Conservation (phyloP, 228 moss, liverwort and hornwort genomes). For the Sphagnum magellanicum region DNA sequence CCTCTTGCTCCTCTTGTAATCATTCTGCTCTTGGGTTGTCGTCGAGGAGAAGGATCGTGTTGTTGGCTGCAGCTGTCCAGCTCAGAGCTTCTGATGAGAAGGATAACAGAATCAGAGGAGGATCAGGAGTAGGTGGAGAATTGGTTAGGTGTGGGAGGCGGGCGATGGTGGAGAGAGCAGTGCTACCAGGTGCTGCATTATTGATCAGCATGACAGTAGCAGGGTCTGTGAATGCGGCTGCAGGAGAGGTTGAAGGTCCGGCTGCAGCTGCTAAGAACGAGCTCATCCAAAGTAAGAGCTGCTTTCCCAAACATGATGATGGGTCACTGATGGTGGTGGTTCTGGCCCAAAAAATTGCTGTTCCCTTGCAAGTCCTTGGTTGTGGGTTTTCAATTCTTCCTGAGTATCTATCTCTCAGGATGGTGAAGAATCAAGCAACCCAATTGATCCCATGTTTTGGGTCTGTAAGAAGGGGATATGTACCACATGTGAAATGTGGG, state of each 20-base stretch:
- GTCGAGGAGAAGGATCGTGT: too few relatives aligned
- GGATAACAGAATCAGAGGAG: too few relatives aligned
- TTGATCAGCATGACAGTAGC: slow-evolving; percentile 17
- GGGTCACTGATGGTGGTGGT: neutral
- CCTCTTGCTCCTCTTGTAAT: too few relatives aligned
- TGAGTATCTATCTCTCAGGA: neutral
- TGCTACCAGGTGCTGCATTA: slow-evolving; percentile 22
- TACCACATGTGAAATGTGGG: too few relatives aligned
- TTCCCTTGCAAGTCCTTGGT: neutral
- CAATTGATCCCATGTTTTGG: too few relatives aligned
- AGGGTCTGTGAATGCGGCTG: slow-evolving; percentile 20
- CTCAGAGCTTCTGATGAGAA: too few relatives aligned
- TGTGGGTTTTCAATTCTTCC: neutral
- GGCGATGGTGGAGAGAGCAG: slow-evolving; percentile 14
- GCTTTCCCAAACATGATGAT: neutral
- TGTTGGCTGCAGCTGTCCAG: too few relatives aligned
- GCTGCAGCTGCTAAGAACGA: slow-evolving; percentile 46
- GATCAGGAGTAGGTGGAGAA: too few relatives aligned
- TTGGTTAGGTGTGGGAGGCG: slow-evolving; percentile 12
- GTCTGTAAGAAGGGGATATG: too few relatives aligned
- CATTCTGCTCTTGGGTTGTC: too few relatives aligned
- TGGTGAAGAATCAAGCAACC: neutral
- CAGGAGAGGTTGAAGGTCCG: slow-evolving; percentile 29
- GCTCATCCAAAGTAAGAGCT: slow-evolving; percentile 25
- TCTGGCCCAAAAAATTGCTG: neutral